Percentiles rank a stretch among this genome's conserved stretches.
These are phyloP conservation scores for Apophysomyces elegans DNA, from an alignment of 371 early-diverging fungal genomes.

Conservation along the genomic window DNA sequence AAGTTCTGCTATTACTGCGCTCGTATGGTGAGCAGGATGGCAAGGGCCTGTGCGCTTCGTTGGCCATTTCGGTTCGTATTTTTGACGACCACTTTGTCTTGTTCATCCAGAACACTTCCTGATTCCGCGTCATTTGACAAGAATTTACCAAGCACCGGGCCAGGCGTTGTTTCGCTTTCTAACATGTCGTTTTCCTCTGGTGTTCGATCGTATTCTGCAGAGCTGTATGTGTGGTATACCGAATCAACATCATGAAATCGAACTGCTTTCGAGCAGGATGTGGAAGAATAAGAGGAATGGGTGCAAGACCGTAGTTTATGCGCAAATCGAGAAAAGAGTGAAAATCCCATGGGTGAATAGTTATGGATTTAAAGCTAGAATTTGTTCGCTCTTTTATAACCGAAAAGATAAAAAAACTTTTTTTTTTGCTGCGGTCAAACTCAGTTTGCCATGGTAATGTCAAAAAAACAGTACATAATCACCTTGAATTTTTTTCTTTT, in stretches of 20 bases:
- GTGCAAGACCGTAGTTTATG: not conserved
- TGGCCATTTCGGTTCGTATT: not conserved
- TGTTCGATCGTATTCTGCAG: conserved; percentile 4
- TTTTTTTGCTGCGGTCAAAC: conserved; percentile 8
- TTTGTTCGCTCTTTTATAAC: conserved; percentile 1
- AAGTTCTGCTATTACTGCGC: not conserved
- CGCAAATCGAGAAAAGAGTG: conserved; percentile 8
- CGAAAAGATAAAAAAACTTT: not conserved
- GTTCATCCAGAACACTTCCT: not conserved
- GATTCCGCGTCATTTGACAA: not conserved
- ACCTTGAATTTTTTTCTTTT: not conserved
- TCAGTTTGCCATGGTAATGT: not conserved
- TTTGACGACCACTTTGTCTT: conserved; percentile 5
- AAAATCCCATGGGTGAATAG: not conserved
- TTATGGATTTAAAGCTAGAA: not conserved
- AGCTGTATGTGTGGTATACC: conserved; percentile 1
- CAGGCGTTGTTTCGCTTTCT: not conserved
- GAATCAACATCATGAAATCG: conserved; percentile 2
- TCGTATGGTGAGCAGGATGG: conserved; percentile 2
- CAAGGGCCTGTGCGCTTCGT: conserved; percentile 7
- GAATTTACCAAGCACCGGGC: not conserved
- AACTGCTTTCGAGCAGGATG: not conserved
- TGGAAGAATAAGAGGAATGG: not conserved
- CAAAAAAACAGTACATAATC: not conserved
- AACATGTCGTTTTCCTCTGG: not conserved